Evolutionary conservation across 2,329 filamentous ascomycete genomes (phyloP).

Genomic region (Thermoascus crustaceus): DNA sequence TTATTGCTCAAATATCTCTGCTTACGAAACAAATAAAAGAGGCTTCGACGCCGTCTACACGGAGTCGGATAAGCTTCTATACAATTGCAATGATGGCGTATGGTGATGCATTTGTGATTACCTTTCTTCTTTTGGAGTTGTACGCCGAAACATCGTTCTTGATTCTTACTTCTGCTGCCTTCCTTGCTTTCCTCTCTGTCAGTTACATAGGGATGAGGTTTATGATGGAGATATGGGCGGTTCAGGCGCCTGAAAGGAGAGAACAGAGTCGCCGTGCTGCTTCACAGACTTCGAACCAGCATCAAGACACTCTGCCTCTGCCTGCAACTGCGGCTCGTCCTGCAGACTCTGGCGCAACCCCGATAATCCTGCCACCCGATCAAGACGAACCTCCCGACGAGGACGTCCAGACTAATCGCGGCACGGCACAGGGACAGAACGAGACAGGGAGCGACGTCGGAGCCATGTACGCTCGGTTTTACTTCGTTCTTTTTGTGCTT

Average conservation of each 20-base stretch:
- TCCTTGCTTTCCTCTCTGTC: slow-evolving; percentile 53
- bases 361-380: slow-evolving; percentile 52
- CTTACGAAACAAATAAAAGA: slow-evolving; percentile 57
- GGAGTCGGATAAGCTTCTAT: slow-evolving; percentile 57
- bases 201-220: slow-evolving; percentile 58
- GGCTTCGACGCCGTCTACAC: slow-evolving; percentile 55
- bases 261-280: slow-evolving; percentile 23
- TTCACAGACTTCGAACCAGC: slow-evolving; percentile 20
- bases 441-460: slow-evolving; percentile 43
- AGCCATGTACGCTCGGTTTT: slow-evolving; percentile 54
- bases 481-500: slow-evolving; percentile 49
- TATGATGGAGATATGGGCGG: slow-evolving; percentile 59
- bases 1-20: slow-evolving; percentile 47
- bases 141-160: slow-evolving; percentile 49
- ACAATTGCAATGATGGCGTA: slow-evolving; percentile 54
- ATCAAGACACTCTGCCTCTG: slow-evolving; percentile 37
- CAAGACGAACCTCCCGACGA: slow-evolving; percentile 43
- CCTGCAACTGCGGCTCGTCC: slow-evolving; percentile 42
- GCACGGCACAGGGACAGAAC: slow-evolving; percentile 24
- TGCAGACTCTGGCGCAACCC: slow-evolving; percentile 42
- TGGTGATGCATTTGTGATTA: slow-evolving; percentile 52
- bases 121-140: slow-evolving; percentile 48
- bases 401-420: slow-evolving; percentile 22
- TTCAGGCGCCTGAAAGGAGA: slow-evolving; percentile 43
- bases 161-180: slow-evolving; percentile 48